Percentiles rank a stretch among this genome's conserved stretches.
phyloP scores from a whole-genome alignment of 2,329 filamentous ascomycete genomes.

The Ophiostoma himal-ulmi region DNA sequence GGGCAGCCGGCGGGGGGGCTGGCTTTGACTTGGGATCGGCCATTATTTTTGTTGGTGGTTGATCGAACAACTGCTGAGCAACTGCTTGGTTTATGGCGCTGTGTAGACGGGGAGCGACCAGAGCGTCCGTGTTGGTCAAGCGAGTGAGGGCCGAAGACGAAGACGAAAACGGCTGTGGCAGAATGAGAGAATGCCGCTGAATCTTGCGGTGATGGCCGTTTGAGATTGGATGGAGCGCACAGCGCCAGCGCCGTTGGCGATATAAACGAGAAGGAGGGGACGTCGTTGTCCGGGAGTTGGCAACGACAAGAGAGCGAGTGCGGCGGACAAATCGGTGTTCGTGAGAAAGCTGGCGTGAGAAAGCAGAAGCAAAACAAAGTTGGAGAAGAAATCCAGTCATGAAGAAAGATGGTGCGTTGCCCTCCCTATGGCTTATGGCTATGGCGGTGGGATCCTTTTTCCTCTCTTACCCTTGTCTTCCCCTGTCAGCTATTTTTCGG shows the following conservation, averaged over 20 bases:
- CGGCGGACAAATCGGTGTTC: constrained; percentile 39
- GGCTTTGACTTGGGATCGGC: constrained; percentile 15
- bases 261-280: constrained; percentile 29
- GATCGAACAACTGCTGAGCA: constrained; percentile 25
- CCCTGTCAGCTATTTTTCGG: constrained; percentile 18
- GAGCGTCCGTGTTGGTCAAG: background rate
- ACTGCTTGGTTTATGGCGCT: constrained; percentile 26
- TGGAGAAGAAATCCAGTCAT: constrained; percentile 45
- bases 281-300: constrained; percentile 37
- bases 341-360: constrained; percentile 42
- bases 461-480: constrained; percentile 10
- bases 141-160: constrained; percentile 10
- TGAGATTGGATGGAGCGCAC: constrained; percentile 36
- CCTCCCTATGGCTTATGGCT: background rate
- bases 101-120: background rate
- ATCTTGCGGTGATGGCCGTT: constrained; percentile 36
- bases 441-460: constrained; percentile 15
- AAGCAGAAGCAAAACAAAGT: constrained; percentile 44
- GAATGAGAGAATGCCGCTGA: constrained; percentile 27
- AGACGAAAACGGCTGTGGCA: constrained; percentile 14
- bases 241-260: constrained; percentile 34
- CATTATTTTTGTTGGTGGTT: constrained; percentile 19
- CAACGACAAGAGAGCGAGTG: constrained; percentile 40
- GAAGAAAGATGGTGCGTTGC: constrained; percentile 30
- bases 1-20: constrained; percentile 17